Conservation (phyloP, 2,329 filamentous ascomycete genomes). For the Moelleriella libera region DNA sequence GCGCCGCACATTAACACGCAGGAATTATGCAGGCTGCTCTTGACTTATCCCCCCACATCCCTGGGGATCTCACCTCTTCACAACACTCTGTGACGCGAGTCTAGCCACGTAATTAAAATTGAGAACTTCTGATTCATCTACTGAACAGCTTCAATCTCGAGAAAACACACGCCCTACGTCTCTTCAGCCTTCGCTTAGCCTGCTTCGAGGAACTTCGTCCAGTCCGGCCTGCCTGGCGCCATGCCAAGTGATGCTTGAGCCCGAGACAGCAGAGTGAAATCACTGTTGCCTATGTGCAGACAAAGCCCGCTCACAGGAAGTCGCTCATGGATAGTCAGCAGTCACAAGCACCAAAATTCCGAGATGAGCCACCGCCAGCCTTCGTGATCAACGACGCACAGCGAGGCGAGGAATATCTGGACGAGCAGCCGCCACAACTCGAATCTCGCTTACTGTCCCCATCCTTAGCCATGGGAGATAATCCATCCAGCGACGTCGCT, state of each 20-base stretch:
- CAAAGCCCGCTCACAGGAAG: conserved; percentile 4
- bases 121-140: no score
- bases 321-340: not conserved
- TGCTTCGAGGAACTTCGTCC: not conserved
- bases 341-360: not conserved
- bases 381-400: conserved; percentile 11
- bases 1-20: no score
- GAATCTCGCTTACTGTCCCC: conserved; percentile 5
- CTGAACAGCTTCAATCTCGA: no score
- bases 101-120: no score
- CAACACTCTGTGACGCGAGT: no score
- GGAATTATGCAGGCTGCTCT: no score
- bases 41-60: no score
- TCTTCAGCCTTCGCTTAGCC: not conserved
- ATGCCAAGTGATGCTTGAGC: not conserved
- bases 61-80: no score
- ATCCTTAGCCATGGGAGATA: conserved; percentile 5
- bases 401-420: not conserved
- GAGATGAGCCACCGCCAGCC: conserved; percentile 2
- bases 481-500: not conserved
- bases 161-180: no score
- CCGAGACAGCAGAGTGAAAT: not conserved
- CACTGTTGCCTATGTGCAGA: not conserved
- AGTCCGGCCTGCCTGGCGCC: no score
- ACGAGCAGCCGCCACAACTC: not conserved